These are phyloP conservation scores for Mucor ambiguus DNA, from an alignment of 371 early-diverging fungal genomes.

Conservation along the genomic window DNA sequence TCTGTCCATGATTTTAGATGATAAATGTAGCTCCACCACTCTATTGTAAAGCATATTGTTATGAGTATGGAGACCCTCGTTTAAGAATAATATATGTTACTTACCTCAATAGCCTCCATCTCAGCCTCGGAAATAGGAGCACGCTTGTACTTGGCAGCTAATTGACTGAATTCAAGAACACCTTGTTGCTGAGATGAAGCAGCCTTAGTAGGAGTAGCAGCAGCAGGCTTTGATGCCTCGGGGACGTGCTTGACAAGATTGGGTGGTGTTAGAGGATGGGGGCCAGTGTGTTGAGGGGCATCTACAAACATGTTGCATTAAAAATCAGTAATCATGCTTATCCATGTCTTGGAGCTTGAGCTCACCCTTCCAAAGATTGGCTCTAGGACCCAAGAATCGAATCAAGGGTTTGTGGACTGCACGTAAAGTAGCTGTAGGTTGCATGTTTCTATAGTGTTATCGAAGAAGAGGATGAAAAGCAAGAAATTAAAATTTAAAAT, in stretches of 20 bases:
- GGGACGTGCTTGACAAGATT: conserved; percentile 53
- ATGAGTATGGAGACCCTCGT: not conserved
- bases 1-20: conserved; percentile 14
- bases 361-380: conserved; percentile 50
- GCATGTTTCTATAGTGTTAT: conserved; percentile 30
- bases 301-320: conserved; percentile 19
- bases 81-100: not conserved
- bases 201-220: conserved; percentile 10
- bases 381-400: conserved; percentile 53
- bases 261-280: conserved; percentile 51
- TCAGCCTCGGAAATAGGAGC: conserved; percentile 42
- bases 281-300: conserved; percentile 41
- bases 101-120: conserved; percentile 57
- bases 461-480: conserved; percentile 3
- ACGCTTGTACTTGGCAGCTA: conserved; percentile 44
- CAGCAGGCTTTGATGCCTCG: conserved; percentile 16
- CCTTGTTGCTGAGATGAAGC: conserved; percentile 17
- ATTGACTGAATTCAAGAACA: conserved; percentile 40
- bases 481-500: not conserved
- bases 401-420: conserved; percentile 53
- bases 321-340: not conserved
- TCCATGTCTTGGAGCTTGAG: not conserved
- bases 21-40: conserved; percentile 43
- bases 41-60: conserved; percentile 15
- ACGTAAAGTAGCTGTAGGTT: conserved; percentile 40